phyloP scores from a whole-genome alignment of 2,329 filamentous ascomycete genomes.

The Diaporthe amygdali region DNA sequence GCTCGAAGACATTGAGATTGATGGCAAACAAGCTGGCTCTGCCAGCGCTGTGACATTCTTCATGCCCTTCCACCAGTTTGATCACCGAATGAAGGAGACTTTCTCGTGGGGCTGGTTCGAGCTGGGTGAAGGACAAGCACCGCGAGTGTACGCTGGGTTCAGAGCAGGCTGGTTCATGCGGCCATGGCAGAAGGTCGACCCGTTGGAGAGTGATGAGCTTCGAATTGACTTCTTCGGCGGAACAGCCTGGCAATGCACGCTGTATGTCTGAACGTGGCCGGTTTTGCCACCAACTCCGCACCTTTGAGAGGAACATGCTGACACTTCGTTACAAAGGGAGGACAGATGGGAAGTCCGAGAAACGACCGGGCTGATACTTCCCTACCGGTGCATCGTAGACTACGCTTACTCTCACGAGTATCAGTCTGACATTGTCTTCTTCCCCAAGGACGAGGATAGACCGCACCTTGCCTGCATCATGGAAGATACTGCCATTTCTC shows the following conservation, averaged over 20 bases:
- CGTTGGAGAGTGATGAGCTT: neutral
- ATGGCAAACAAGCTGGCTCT: neutral
- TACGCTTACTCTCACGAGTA: neutral
- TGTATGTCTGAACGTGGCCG: neutral
- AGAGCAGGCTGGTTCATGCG: neutral
- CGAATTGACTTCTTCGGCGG: neutral
- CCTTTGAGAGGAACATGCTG: neutral
- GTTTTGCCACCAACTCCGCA: neutral
- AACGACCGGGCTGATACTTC: neutral
- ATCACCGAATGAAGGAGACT: neutral
- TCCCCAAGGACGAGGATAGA: neutral
- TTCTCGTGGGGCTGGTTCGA: neutral
- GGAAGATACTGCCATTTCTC: neutral
- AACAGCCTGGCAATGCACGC: neutral
- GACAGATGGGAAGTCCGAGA: neutral
- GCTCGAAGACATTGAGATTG: neutral
- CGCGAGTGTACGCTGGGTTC: neutral
- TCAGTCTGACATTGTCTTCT: neutral
- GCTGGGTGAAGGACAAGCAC: neutral
- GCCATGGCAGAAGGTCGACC: neutral
- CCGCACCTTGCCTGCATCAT: neutral
- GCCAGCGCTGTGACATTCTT: neutral
- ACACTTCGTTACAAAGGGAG: neutral
- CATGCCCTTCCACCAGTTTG: neutral
- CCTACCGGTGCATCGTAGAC: neutral